Base-by-base conservation (phyloP, 1,284 basidiomycete species). In the Microbotryum violaceum region DNA sequence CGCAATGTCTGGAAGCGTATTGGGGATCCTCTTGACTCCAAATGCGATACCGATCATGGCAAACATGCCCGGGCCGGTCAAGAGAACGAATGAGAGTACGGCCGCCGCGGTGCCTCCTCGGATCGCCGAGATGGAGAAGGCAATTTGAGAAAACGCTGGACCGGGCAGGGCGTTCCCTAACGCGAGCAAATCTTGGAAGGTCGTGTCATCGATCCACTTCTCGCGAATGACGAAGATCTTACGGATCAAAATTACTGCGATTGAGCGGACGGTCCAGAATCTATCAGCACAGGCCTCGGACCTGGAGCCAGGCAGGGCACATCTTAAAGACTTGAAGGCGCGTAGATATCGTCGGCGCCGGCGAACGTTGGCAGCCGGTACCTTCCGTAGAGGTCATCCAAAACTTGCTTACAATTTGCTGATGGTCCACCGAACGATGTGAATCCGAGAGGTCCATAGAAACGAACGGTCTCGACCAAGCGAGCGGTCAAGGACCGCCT, bases 11-110 rank as follows among this genome's bases (percentile, higher is more conserved):
- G 82, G 82, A 0, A 84, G 76, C 5, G 70, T 71, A 37, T 78
- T 75, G 14, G 77, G 76, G 21, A 83, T 78, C 6, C 70, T 74
- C n/a, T 75, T 70, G 4, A 84, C 77, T n/a, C 78, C 82, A 1
- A 81, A 74, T 0, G 77, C 79, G 10, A 83, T 72, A 4, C 74
- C 78, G 21, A 78, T 80, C 82, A 84, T 83, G 3, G 77, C 79
- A 0, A 79, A 64, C 1, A 81, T 80, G 14, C 80, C 81, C 7
- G 62, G 8, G 81, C 82, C 5, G 81, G 72, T 65, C 74, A 72
- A 48, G 25, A 56, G 50, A 7, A 63, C 10, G 29, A 60, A 57
- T 12, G 44, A 45, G 29, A 54, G 53, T 5, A 54, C 21, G 9
- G 46, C 57, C 16, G 49, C 55, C 10, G 49, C 45, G 4, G 49